phyloP scores from a whole-genome alignment of 1,284 basidiomycete genomes.

The Coniferiporia weirii region DNA sequence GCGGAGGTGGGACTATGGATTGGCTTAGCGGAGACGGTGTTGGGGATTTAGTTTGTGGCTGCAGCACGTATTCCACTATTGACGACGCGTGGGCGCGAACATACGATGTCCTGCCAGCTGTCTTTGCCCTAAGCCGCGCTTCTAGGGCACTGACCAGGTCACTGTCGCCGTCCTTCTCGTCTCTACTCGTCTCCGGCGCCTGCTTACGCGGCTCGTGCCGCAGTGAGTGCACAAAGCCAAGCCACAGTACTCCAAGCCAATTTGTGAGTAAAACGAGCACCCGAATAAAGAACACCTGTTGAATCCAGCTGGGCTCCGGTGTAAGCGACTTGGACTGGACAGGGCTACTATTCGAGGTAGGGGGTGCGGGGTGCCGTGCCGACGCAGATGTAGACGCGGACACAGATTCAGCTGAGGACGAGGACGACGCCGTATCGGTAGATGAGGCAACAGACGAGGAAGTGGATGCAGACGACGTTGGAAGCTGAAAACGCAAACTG shows the following conservation, averaged over 20 bases:
- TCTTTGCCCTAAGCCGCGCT: background rate
- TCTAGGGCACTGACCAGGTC: slow-evolving; percentile 31
- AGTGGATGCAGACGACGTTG: slow-evolving; percentile 2
- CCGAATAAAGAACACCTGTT: slow-evolving; percentile 48
- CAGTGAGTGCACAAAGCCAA: slow-evolving; percentile 30
- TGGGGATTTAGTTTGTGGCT: slow-evolving; percentile 8
- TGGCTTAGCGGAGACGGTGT: slow-evolving; percentile 18
- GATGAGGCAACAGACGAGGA: slow-evolving; percentile 1
- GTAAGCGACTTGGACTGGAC: slow-evolving; percentile 22
- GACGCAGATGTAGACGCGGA: slow-evolving; percentile 24
- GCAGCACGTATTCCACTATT: slow-evolving; percentile 5
- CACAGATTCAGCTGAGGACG: background rate
- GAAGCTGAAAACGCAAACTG: slow-evolving; percentile 4
- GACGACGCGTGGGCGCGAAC: slow-evolving; percentile 8
- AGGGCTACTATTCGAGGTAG: slow-evolving; percentile 3
- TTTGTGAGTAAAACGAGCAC: slow-evolving; percentile 49
- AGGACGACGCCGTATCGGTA: slow-evolving; percentile 9
- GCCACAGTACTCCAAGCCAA: slow-evolving; percentile 43
- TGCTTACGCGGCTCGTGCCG: slow-evolving; percentile 17
- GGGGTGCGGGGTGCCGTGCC: no score
- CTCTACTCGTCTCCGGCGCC: slow-evolving; percentile 25
- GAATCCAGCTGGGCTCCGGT: slow-evolving; percentile 30
- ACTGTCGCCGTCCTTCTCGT: slow-evolving; percentile 34
- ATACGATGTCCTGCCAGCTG: background rate
- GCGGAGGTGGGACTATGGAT: slow-evolving; percentile 11